These are phyloP conservation scores for Tricholoma bakamatsutake DNA, from an alignment of 768 basidiomycete species.

Conservation along the genomic window DNA sequence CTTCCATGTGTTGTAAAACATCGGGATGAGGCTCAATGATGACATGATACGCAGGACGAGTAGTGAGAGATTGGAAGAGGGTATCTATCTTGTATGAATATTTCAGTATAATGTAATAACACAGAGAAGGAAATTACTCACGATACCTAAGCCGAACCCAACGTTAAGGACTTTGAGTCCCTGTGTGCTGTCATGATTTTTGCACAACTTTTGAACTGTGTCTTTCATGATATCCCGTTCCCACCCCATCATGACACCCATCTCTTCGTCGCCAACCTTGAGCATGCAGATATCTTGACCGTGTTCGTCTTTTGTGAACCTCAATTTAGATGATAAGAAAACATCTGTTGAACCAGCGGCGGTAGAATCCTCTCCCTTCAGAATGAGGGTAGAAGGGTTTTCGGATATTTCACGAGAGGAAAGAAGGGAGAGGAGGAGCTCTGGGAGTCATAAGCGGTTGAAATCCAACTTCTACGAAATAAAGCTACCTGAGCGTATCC, in stretches of 20 bases:
- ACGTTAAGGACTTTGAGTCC: constrained; percentile 77
- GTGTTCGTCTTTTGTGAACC: constrained; percentile 59
- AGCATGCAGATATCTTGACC: constrained; percentile 84
- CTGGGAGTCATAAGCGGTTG: constrained; percentile 27
- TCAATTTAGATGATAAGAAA: constrained; percentile 68
- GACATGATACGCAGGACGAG: constrained; percentile 65
- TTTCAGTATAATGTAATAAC: background rate
- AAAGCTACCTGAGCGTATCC: constrained; percentile 73
- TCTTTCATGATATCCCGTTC: constrained; percentile 81
- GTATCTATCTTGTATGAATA: constrained; percentile 61
- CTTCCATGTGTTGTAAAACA: constrained; percentile 77
- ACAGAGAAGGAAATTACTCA: constrained; percentile 28
- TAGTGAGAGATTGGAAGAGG: constrained; percentile 63
- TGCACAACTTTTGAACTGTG: constrained; percentile 65
- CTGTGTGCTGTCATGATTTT: constrained; percentile 39
- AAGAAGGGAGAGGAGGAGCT: constrained; percentile 65
- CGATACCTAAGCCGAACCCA: constrained; percentile 93
- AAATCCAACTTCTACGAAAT: background rate
- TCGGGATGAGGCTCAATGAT: constrained; percentile 95
- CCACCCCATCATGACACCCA: constrained; percentile 99
- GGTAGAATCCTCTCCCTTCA: constrained; percentile 48
- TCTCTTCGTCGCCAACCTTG: constrained; percentile 58
- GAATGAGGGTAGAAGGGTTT: constrained; percentile 27
- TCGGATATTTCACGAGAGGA: constrained; percentile 38
- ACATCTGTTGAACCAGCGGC: constrained; percentile 57